Evolutionary conservation across 345 rosid genomes (phyloP).

Genomic region (Salix purpurea): DNA sequence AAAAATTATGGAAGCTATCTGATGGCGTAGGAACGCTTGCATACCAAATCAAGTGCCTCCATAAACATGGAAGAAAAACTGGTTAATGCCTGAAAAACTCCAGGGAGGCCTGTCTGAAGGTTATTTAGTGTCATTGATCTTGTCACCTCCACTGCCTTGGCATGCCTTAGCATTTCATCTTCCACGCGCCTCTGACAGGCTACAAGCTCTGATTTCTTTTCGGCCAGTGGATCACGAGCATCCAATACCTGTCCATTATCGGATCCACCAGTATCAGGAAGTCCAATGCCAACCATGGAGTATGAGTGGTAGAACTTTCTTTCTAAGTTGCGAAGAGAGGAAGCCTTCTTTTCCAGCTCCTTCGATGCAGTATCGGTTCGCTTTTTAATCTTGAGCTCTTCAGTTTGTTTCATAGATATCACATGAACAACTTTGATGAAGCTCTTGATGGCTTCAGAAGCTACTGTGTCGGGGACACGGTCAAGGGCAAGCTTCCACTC

Average conservation of each 20-base stretch:
- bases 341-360: conserved; percentile 93
- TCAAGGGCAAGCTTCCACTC: conserved; percentile 95
- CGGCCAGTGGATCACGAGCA: conserved; percentile 80
- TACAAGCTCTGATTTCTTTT: conserved; percentile 83
- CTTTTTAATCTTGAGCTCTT: conserved; percentile 78
- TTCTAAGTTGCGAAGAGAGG: conserved; percentile 78
- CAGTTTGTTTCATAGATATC: conserved; percentile 69
- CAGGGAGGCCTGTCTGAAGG: conserved; percentile 89
- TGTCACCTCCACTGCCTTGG: conserved; percentile 85
- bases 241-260: conserved; percentile 67
- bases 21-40: conserved; percentile 73
- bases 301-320: conserved; percentile 91
- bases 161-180: conserved; percentile 86
- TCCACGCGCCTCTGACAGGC: conserved; percentile 81
- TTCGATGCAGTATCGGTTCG: conserved; percentile 67
- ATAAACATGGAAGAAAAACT: conserved; percentile 77
- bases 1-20: conserved; percentile 36
- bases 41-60: conserved; percentile 62
- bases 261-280: conserved; percentile 65
- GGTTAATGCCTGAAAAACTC: conserved; percentile 85
- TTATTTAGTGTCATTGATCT: conserved; percentile 84
- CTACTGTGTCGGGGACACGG: conserved; percentile 91
- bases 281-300: conserved; percentile 82
- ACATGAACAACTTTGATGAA: conserved; percentile 76
- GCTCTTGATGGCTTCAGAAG: conserved; percentile 98